phyloP scores from a whole-genome alignment of 2,329 filamentous ascomycete species.

The Pseudofabraea citricarpa region DNA sequence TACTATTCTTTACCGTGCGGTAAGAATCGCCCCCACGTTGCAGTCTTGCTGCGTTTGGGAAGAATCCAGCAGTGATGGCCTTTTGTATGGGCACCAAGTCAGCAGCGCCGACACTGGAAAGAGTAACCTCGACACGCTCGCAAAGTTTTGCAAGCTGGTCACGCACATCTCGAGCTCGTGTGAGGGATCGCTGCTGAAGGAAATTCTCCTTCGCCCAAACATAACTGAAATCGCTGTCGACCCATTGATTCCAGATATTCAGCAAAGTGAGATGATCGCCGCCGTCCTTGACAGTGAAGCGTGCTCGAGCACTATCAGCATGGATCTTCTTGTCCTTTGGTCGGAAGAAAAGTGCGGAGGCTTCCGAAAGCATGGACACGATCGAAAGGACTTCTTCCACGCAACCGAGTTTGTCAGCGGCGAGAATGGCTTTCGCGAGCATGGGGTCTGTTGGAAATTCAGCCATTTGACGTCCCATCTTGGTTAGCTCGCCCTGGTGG shows the following conservation, averaged over 20 bases:
- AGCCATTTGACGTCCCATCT: slow-evolving; percentile 87
- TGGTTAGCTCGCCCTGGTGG: slow-evolving; percentile 82
- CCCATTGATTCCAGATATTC: slow-evolving; percentile 95
- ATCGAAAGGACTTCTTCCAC: slow-evolving; percentile 90
- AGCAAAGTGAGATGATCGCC: slow-evolving; percentile 86
- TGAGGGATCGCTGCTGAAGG: slow-evolving; percentile 84
- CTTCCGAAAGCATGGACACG: slow-evolving; percentile 90
- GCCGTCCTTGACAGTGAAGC: slow-evolving; percentile 86
- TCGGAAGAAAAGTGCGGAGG: slow-evolving; percentile 84
- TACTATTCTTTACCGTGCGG: slow-evolving; percentile 84
- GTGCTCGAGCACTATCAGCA: slow-evolving; percentile 81
- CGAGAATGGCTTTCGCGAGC: slow-evolving; percentile 83
- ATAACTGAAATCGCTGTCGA: slow-evolving; percentile 81
- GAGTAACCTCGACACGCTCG: slow-evolving; percentile 82
- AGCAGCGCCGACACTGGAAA: slow-evolving; percentile 61
- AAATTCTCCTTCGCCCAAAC: slow-evolving; percentile 94
- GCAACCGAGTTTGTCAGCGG: slow-evolving; percentile 85
- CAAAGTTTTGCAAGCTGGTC: slow-evolving; percentile 91
- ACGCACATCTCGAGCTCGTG: slow-evolving; percentile 81
- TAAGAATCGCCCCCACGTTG: slow-evolving; percentile 84
- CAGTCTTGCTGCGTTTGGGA: slow-evolving; percentile 83
- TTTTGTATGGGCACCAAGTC: slow-evolving; percentile 81
- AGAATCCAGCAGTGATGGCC: slow-evolving; percentile 86
- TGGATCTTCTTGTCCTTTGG: slow-evolving; percentile 98
- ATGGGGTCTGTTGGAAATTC: slow-evolving; percentile 92